Evolutionary conservation across 2,329 filamentous ascomycete species (phyloP).

Genomic region (Sporothrix dimorphospora): DNA sequence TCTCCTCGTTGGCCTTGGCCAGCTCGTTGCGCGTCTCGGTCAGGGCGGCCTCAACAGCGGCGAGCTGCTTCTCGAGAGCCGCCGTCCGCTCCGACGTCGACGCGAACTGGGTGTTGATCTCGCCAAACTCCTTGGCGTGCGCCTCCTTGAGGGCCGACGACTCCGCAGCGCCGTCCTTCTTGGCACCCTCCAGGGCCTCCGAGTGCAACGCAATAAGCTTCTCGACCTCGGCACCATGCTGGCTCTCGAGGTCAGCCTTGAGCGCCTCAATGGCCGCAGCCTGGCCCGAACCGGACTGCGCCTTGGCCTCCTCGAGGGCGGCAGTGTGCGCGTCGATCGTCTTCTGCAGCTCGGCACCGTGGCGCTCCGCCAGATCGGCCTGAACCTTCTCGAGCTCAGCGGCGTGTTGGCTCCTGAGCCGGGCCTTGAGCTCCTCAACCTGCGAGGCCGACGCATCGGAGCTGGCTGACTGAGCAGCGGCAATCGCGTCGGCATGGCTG

Average conservation of each 20-base stretch:
- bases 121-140: conserved; percentile 48
- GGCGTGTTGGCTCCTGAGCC: conserved; percentile 46
- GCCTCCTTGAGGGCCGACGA: conserved; percentile 41
- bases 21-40: conserved; percentile 47
- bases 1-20: conserved; percentile 52
- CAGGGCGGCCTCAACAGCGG: conserved; percentile 45
- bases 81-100: conserved; percentile 49
- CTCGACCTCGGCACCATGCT: conserved; percentile 48
- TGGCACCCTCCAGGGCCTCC: conserved; percentile 51
- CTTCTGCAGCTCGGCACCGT: conserved; percentile 34
- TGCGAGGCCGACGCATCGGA: conserved; percentile 39
- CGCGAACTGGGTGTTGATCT: conserved; percentile 39
- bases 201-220: conserved; percentile 49
- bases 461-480: conserved; percentile 36
- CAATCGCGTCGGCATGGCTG: conserved; percentile 41
- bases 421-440: conserved; percentile 46
- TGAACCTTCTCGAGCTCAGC: conserved; percentile 51
- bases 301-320: conserved; percentile 43
- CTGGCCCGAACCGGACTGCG: conserved; percentile 41
- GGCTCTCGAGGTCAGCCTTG: conserved; percentile 48
- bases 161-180: conserved; percentile 49
- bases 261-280: conserved; percentile 44
- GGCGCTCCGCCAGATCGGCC: conserved; percentile 39
- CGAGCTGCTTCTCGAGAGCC: conserved; percentile 44
- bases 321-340: conserved; percentile 39